These are phyloP conservation scores for Anethum foeniculum DNA, from an alignment of 140 eudicot genomes.

Conservation along the genomic window DNA sequence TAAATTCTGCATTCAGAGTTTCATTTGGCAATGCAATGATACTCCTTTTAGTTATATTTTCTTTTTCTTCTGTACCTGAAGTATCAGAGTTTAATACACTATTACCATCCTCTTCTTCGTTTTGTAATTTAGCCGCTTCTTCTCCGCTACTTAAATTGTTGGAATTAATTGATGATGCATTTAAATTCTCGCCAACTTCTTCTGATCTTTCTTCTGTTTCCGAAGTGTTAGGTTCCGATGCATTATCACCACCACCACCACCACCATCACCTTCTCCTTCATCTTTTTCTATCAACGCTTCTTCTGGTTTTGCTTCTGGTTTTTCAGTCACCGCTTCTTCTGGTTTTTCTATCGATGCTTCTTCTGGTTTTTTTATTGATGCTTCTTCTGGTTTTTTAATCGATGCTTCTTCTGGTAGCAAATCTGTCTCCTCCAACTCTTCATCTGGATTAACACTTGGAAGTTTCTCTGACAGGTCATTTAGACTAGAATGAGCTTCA, in stretches of 20 bases:
- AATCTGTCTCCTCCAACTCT: conserved; percentile 14
- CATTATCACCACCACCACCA: background rate
- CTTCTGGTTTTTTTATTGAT: background rate
- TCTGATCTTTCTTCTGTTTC: conserved; percentile 15
- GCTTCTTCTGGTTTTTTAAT: background rate
- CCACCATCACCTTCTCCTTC: background rate
- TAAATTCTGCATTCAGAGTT: conserved; percentile 8
- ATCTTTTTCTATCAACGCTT: background rate
- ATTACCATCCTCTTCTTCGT: background rate
- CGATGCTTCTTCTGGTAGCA: background rate
- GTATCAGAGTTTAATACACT: background rate
- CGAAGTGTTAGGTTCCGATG: background rate
- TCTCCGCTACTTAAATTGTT: background rate
- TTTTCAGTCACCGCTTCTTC: background rate
- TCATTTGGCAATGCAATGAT: background rate
- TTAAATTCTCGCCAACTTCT: conserved; percentile 8
- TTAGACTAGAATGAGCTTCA: conserved; percentile 40
- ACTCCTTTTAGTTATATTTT: background rate
- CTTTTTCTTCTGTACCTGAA: background rate
- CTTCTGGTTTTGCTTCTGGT: no score
- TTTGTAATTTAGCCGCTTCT: background rate
- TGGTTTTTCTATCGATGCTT: no score
- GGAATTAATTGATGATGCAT: background rate
- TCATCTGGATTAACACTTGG: conserved; percentile 45
- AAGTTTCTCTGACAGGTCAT: conserved; percentile 46